phyloP scores from a whole-genome alignment of 2,329 filamentous ascomycete species.

The Aureobasidium sp. region DNA sequence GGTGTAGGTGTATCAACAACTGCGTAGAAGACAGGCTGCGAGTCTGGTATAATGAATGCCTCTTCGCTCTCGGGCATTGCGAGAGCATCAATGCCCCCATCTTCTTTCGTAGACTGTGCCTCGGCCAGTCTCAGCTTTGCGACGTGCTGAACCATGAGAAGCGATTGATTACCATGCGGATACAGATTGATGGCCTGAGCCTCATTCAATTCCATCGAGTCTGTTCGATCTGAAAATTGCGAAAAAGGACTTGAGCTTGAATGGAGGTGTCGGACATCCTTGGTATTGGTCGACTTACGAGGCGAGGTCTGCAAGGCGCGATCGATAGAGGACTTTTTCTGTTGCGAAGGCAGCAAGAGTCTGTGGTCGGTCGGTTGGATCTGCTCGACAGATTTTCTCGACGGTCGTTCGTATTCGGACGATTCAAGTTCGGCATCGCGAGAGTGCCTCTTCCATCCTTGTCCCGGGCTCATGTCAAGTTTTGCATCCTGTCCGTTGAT shows the following conservation, averaged over 20 bases:
- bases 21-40: constrained; percentile 16
- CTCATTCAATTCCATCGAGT: constrained; percentile 52
- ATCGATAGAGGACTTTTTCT: neutral
- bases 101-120: neutral
- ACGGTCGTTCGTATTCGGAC: constrained; percentile 10
- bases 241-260: constrained; percentile 18
- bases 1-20: constrained; percentile 20
- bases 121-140: neutral
- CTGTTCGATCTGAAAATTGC: constrained; percentile 38
- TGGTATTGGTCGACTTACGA: constrained; percentile 15
- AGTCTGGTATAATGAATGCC: neutral
- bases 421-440: constrained; percentile 16
- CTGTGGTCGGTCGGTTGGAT: neutral
- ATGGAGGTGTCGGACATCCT: constrained; percentile 13
- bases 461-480: neutral
- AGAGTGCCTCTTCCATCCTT: constrained; percentile 15
- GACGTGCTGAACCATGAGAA: constrained; percentile 55
- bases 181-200: constrained; percentile 55
- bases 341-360: neutral
- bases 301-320: neutral
- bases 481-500: neutral
- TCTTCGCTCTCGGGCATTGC: constrained; percentile 6
- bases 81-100: neutral
- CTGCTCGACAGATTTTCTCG: neutral
- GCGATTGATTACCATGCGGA: constrained; percentile 56